phyloP scores from a whole-genome alignment of 768 basidiomycete species.

The Xerocomus brunneocitrinus region DNA sequence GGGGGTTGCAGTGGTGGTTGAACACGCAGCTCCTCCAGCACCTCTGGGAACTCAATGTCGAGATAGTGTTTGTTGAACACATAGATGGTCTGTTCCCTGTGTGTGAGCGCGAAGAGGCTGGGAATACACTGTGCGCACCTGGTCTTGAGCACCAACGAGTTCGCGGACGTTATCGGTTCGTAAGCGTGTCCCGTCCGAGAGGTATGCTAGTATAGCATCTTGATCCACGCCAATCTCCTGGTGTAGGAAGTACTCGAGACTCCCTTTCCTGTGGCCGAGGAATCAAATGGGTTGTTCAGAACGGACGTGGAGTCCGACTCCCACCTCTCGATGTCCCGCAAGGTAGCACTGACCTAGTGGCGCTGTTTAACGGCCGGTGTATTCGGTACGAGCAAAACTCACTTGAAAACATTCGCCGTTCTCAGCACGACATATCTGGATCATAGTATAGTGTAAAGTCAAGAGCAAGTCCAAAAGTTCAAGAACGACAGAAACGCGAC shows the following conservation, averaged over 20 bases:
- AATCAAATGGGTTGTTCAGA: conserved; percentile 7
- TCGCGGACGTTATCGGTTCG: conserved; percentile 71
- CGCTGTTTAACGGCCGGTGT: background rate
- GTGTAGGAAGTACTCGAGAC: conserved; percentile 66
- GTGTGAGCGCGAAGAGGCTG: conserved; percentile 10
- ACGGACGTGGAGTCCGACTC: conserved; percentile 8
- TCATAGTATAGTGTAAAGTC: conserved; percentile 36
- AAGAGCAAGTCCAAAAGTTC: conserved; percentile 4
- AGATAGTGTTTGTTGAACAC: conserved; percentile 83
- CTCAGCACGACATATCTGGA: conserved; percentile 63
- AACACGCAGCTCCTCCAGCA: conserved; percentile 57
- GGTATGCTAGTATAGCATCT: conserved; percentile 68
- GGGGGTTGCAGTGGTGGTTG: conserved; percentile 63
- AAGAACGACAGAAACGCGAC: conserved; percentile 11
- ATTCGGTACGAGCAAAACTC: conserved; percentile 8
- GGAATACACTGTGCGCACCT: conserved; percentile 41
- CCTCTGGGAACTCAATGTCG: conserved; percentile 62
- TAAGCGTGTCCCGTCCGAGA: conserved; percentile 74
- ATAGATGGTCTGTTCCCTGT: conserved; percentile 54
- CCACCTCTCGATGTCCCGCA: conserved; percentile 77
- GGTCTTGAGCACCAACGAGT: conserved; percentile 67
- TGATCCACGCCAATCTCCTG: conserved; percentile 69
- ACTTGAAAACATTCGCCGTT: conserved; percentile 61
- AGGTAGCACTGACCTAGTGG: conserved; percentile 48
- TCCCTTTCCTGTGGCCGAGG: conserved; percentile 45